These are phyloP conservation scores for Albizia julibrissin DNA, from an alignment of 306 rosid genomes.

Conservation along the genomic window DNA sequence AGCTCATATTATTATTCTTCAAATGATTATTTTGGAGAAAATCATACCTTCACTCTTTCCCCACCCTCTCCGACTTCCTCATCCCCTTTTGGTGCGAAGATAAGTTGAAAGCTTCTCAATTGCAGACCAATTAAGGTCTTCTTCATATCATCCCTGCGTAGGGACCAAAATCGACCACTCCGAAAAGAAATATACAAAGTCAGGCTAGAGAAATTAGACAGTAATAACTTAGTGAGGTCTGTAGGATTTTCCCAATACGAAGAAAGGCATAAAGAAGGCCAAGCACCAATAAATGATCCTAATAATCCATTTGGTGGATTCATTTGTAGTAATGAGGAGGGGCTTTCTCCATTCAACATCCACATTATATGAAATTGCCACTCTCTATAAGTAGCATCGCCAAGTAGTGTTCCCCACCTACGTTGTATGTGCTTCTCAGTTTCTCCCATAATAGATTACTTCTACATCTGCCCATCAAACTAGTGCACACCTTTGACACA, in stretches of 20 bases:
- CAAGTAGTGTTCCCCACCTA: slow-evolving; percentile 53
- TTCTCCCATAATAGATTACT: slow-evolving; percentile 59
- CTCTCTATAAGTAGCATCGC: slow-evolving; percentile 42
- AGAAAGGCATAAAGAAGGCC: slow-evolving; percentile 32
- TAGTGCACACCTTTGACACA: slow-evolving; percentile 51
- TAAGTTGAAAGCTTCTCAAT: too few relatives aligned
- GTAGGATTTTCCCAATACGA: slow-evolving; percentile 15
- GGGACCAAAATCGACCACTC: slow-evolving; percentile 59
- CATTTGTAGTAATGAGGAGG: neutral
- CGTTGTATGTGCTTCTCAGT: slow-evolving; percentile 49
- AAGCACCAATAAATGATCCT: slow-evolving; percentile 15
- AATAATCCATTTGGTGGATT: slow-evolving; percentile 30
- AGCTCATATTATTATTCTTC: too few relatives aligned
- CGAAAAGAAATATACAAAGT: slow-evolving; percentile 57
- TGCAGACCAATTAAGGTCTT: too few relatives aligned
- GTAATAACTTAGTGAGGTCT: neutral
- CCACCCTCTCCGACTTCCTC: too few relatives aligned
- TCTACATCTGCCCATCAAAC: slow-evolving; percentile 46
- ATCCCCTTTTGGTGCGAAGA: too few relatives aligned
- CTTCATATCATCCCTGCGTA: too few relatives aligned
- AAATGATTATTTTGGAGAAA: too few relatives aligned
- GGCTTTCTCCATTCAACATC: slow-evolving; percentile 15
- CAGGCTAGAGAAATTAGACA: slow-evolving; percentile 36
- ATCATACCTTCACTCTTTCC: too few relatives aligned
- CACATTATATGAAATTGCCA: slow-evolving; percentile 40